phyloP scores from a whole-genome alignment of 202 grass and related monocot species.

The Sporobolus alterniflorus region DNA sequence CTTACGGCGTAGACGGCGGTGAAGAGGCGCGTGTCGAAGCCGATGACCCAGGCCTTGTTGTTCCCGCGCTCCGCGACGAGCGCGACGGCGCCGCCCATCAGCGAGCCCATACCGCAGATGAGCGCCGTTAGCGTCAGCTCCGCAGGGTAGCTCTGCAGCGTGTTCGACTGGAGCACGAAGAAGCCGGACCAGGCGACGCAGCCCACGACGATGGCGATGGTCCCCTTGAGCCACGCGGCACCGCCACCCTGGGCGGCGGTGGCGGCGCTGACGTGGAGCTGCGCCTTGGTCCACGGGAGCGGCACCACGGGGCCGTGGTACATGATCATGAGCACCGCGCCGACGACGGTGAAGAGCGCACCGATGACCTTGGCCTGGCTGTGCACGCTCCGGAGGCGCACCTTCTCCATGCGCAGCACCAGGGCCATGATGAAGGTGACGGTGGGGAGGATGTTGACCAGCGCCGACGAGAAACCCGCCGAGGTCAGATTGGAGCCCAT shows the following conservation, averaged over 20 bases:
- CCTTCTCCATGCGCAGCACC: conserved; percentile 73
- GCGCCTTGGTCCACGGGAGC: conserved; percentile 73
- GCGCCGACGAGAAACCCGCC: conserved; percentile 72
- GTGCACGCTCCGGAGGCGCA: conserved; percentile 66
- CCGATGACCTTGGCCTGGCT: conserved; percentile 91
- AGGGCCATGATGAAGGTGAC: conserved; percentile 82
- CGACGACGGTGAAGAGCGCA: conserved; percentile 59
- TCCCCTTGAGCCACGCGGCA: conserved; percentile 63
- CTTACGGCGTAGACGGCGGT: conserved; percentile 84
- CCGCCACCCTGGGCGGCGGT: conserved; percentile 8
- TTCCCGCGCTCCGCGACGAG: conserved; percentile 66
- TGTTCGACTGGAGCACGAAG: conserved; percentile 92
- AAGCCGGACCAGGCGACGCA: conserved; percentile 83
- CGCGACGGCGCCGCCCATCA: conserved; percentile 61
- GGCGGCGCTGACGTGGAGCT: conserved; percentile 12
- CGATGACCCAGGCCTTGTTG: conserved; percentile 71
- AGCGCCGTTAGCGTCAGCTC: conserved; percentile 77
- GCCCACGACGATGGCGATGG: conserved; percentile 55
- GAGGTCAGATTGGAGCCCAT: conserved; percentile 68
- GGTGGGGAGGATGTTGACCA: conserved; percentile 82
- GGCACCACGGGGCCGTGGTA: conserved; percentile 80
- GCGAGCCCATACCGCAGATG: conserved; percentile 75
- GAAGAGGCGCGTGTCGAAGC: conserved; percentile 89
- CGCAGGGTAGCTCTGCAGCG: conserved; percentile 71
- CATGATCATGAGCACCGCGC: conserved; percentile 87